phyloP scores from a whole-genome alignment of 805 yeast species.

The Candida alai region DNA sequence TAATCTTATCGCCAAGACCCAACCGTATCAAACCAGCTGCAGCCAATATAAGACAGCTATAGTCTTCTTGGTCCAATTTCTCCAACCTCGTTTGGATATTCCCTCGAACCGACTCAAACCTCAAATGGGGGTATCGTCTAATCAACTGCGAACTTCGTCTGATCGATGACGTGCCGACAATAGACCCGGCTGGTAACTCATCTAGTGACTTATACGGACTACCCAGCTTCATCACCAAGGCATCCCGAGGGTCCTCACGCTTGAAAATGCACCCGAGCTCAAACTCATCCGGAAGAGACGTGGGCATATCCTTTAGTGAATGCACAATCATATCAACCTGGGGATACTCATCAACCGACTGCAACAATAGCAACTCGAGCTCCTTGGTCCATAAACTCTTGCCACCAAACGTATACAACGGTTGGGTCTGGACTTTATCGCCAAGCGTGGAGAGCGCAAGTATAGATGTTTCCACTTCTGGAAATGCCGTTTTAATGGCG shows the following conservation, averaged over 20 bases:
- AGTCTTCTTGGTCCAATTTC: conserved; percentile 60
- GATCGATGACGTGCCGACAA: conserved; percentile 93
- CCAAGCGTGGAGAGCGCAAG: conserved; percentile 83
- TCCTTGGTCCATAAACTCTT: conserved; percentile 96
- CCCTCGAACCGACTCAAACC: conserved; percentile 85
- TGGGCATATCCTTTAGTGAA: conserved; percentile 90
- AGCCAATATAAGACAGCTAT: conserved; percentile 77
- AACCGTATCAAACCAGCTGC: conserved; percentile 85
- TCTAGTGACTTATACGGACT: conserved; percentile 59
- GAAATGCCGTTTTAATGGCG: conserved; percentile 54
- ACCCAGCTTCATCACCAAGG: conserved; percentile 67
- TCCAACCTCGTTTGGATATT: conserved; percentile 67
- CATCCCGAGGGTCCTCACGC: conserved; percentile 93
- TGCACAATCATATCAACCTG: conserved; percentile 88
- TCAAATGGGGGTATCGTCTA: conserved; percentile 70
- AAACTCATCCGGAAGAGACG: conserved; percentile 83
- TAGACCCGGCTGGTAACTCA: conserved; percentile 79
- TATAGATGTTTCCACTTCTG: conserved; percentile 68
- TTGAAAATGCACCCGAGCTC: conserved; percentile 81
- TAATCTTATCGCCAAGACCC: conserved; percentile 70
- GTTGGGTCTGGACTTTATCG: conserved; percentile 79
- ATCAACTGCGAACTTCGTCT: conserved; percentile 89
- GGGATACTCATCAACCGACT: conserved; percentile 56
- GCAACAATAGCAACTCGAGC: conserved; percentile 71
- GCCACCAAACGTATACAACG: conserved; percentile 93